phyloP scores from a whole-genome alignment of 345 rosid genomes.

The Raphanus raphanistrum region DNA sequence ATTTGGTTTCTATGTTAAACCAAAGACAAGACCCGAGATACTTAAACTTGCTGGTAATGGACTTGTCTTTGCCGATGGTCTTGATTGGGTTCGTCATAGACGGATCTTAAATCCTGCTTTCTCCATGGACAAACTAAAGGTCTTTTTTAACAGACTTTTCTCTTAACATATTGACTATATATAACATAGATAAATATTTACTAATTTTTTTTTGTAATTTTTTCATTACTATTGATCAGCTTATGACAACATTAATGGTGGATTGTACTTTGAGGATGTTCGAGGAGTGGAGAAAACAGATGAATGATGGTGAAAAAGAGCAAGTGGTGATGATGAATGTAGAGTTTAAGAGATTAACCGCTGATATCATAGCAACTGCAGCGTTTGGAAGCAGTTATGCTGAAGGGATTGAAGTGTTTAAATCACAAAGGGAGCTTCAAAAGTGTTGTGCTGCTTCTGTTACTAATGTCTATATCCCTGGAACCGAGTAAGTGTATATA shows the following conservation, averaged over 20 bases:
- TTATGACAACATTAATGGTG: not conserved
- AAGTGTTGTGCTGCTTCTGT: not conserved
- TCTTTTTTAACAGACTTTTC: not conserved
- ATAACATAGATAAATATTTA: not conserved
- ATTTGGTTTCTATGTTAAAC: slow-evolving; percentile 41
- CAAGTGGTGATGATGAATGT: not conserved
- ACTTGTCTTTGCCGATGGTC: slow-evolving; percentile 38
- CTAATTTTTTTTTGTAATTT: not conserved
- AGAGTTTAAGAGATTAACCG: not conserved
- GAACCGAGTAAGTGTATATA: slow-evolving; percentile 1
- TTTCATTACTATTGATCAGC: not conserved
- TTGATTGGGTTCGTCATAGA: slow-evolving; percentile 47
- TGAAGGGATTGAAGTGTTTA: not conserved
- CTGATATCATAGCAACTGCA: not conserved
- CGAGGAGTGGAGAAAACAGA: not conserved
- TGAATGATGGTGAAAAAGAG: not conserved
- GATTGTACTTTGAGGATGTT: slow-evolving; percentile 5
- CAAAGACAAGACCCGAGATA: slow-evolving; percentile 22
- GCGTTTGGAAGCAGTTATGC: slow-evolving; percentile 6
- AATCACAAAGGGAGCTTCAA: slow-evolving; percentile 3
- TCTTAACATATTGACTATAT: not conserved
- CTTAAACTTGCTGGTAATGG: slow-evolving; percentile 44
- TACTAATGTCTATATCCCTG: not conserved
- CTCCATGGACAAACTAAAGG: slow-evolving; percentile 52
- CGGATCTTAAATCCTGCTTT: slow-evolving; percentile 50